Percentiles rank a stretch among this genome's conserved stretches.
Conservation (phyloP, 768 basidiomycete genomes). For the Leucosporidium creatinivorum region DNA sequence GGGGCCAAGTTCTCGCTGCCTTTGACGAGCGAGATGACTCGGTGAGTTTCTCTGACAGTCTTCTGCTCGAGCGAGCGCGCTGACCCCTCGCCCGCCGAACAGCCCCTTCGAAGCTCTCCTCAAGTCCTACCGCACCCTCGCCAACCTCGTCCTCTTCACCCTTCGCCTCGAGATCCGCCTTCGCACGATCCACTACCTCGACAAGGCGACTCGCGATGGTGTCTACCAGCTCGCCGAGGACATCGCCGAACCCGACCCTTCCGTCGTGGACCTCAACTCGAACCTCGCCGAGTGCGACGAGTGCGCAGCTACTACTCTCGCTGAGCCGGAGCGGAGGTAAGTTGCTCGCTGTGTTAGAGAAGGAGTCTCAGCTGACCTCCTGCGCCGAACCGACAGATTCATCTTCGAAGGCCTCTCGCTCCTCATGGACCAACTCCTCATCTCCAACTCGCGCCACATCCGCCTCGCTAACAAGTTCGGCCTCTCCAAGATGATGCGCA, state of each 20-base stretch:
- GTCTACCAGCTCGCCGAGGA: conserved; percentile 75
- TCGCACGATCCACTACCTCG: conserved; percentile 69
- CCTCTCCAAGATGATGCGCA: conserved; percentile 75
- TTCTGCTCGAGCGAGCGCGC: neutral
- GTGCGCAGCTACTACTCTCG: conserved; percentile 56
- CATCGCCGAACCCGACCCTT: conserved; percentile 82
- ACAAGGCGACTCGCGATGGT: conserved; percentile 70
- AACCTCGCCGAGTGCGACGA: conserved; percentile 73
- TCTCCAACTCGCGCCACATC: conserved; percentile 65
- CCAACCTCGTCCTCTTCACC: conserved; percentile 75
- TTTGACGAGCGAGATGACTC: conserved; percentile 76
- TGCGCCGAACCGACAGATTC: conserved; percentile 53
- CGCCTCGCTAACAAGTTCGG: conserved; percentile 65
- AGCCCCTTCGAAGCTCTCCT: conserved; percentile 88
- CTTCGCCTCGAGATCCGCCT: conserved; percentile 83
- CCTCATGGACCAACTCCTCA: conserved; percentile 74
- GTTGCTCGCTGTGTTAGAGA: conserved; percentile 36
- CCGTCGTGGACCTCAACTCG: conserved; percentile 73
- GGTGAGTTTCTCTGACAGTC: conserved; percentile 52
- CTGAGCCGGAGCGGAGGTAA: conserved; percentile 60
- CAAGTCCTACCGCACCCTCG: conserved; percentile 82
- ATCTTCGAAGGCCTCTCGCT: conserved; percentile 76
- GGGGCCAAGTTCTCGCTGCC: conserved; percentile 52
- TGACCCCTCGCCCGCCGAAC: neutral
- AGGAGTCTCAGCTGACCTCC: neutral